phyloP scores from a whole-genome alignment of 441 rosid genomes.

The Pelargonium australe region DNA sequence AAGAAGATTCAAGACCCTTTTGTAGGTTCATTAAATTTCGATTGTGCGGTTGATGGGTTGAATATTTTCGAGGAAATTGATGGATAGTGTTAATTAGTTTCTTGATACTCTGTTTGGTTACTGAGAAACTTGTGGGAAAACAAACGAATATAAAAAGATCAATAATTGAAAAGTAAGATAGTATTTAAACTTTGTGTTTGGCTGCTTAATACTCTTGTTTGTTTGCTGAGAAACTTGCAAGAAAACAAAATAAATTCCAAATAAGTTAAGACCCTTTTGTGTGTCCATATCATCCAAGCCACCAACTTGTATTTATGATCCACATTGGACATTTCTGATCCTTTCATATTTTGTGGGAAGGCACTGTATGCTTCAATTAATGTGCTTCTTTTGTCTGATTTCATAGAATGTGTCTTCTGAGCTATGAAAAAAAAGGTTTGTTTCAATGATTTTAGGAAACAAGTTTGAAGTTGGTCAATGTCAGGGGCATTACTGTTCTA shows the following conservation, averaged over 20 bases:
- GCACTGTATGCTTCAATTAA: background rate
- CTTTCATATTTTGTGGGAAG: background rate
- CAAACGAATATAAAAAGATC: too few species aligned
- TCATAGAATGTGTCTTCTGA: background rate
- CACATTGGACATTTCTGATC: constrained; percentile 1
- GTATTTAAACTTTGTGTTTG: too few species aligned
- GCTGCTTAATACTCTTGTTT: too few species aligned
- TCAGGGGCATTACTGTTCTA: too few species aligned
- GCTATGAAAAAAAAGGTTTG: too few species aligned
- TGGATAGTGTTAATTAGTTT: too few species aligned
- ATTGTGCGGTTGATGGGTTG: too few species aligned
- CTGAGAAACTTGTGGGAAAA: background rate
- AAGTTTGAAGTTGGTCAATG: background rate
- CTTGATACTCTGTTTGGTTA: background rate
- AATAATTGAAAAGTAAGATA: too few species aligned
- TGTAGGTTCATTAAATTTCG: too few species aligned
- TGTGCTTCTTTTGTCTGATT: background rate
- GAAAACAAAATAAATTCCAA: background rate
- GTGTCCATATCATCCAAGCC: too few species aligned
- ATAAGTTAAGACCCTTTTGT: background rate
- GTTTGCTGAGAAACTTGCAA: background rate
- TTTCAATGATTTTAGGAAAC: background rate
- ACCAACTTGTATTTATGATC: too few species aligned
- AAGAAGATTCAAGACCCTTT: background rate
- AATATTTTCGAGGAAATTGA: too few species aligned